Percentiles rank a stretch among this genome's conserved stretches.
phyloP scores from a whole-genome alignment of 306 rosid genomes.

The Citrullus mucosospermus region DNA sequence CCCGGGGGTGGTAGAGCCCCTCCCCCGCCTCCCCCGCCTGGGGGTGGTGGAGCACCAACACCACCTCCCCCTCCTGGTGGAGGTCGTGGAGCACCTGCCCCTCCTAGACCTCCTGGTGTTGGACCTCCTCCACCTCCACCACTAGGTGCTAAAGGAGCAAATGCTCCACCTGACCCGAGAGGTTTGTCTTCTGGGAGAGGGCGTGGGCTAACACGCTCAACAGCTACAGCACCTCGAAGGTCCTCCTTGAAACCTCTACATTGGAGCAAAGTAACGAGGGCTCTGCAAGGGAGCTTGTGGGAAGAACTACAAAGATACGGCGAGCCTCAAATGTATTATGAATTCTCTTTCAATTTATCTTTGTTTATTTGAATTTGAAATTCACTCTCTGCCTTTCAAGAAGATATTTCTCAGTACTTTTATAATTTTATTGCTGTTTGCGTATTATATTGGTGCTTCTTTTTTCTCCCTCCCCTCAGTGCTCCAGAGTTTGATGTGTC shows the following conservation, averaged over 20 bases:
- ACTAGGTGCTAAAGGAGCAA: slow-evolving; percentile 42
- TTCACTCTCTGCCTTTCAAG: neutral
- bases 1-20: slow-evolving; percentile 13
- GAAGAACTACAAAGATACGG: slow-evolving; percentile 86
- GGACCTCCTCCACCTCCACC: slow-evolving; percentile 50
- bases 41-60: neutral
- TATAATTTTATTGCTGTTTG: neutral
- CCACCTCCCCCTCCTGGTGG: slow-evolving; percentile 8
- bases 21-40: slow-evolving; percentile 6
- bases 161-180: slow-evolving; percentile 28
- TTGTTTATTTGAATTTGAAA: neutral
- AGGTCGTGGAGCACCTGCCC: slow-evolving; percentile 20
- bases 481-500: slow-evolving; percentile 89
- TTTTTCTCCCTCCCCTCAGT: slow-evolving; percentile 31
- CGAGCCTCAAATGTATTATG: slow-evolving; percentile 64
- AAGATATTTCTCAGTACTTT: neutral
- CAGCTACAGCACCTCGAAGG: slow-evolving; percentile 38
- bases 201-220: slow-evolving; percentile 63
- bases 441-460: neutral
- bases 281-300: slow-evolving; percentile 95
- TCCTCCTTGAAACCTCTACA: slow-evolving; percentile 89
- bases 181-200: slow-evolving; percentile 62
- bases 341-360: slow-evolving; percentile 1
- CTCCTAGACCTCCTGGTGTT: slow-evolving; percentile 54
- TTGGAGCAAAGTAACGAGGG: slow-evolving; percentile 96